phyloP scores from a whole-genome alignment of 192 early-diverging fungal genomes.

The Coemansia reversa region DNA sequence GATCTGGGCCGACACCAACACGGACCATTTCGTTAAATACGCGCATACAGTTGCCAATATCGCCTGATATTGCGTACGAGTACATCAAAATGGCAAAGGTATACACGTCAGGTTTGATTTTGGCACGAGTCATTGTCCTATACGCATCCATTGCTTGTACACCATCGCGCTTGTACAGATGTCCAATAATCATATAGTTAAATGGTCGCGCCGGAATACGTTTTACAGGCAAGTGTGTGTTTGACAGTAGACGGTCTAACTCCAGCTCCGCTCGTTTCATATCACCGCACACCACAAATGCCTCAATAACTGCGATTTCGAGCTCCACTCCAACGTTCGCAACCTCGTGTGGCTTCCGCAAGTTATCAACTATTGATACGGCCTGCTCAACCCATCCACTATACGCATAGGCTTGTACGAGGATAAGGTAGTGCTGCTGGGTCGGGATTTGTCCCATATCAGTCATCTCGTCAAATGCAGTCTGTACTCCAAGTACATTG shows the following conservation, averaged over 20 bases:
- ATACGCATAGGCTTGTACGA: slow-evolving; percentile 48
- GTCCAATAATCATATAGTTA: slow-evolving; percentile 44
- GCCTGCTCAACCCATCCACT: slow-evolving; percentile 44
- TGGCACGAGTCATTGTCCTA: slow-evolving; percentile 75
- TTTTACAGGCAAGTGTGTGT: slow-evolving; percentile 26
- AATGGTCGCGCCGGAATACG: slow-evolving; percentile 46
- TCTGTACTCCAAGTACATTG: slow-evolving; percentile 40
- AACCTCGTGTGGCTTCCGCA: slow-evolving; percentile 38
- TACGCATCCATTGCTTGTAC: slow-evolving; percentile 70
- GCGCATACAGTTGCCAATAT: slow-evolving; percentile 66
- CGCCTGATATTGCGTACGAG: slow-evolving; percentile 69
- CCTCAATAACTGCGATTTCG: slow-evolving; percentile 44
- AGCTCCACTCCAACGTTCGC: slow-evolving; percentile 26
- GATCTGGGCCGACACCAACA: slow-evolving; percentile 41
- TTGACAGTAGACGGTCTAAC: slow-evolving; percentile 29
- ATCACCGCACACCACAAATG: slow-evolving; percentile 41
- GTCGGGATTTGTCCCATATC: slow-evolving; percentile 46
- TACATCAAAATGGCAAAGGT: slow-evolving; percentile 81
- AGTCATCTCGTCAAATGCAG: slow-evolving; percentile 48
- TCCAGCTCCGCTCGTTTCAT: slow-evolving; percentile 38
- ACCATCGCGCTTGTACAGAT: slow-evolving; percentile 57
- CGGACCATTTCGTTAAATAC: slow-evolving; percentile 64
- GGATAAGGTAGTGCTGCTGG: slow-evolving; percentile 42
- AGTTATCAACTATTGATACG: slow-evolving; percentile 32
- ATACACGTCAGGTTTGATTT: slow-evolving; percentile 69